Conservation (phyloP, 345 rosid genomes). For the Clarkia xantiana region DNA sequence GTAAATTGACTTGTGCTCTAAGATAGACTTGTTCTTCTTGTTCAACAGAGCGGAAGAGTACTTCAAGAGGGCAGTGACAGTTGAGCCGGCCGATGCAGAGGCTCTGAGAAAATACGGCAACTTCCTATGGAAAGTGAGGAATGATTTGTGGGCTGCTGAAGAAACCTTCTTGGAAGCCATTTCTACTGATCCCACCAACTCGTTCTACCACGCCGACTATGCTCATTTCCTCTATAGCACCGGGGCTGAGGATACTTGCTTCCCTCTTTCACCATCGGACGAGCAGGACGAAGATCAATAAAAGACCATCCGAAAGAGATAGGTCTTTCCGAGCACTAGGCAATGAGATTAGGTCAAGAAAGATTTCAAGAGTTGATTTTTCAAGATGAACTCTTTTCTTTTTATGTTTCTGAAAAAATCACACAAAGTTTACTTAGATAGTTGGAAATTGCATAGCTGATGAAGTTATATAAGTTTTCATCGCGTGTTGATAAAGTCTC, state of each 20-base stretch:
- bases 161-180: constrained; percentile 86
- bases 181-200: constrained; percentile 57
- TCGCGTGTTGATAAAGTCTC: no score
- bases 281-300: neutral
- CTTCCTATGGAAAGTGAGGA: constrained; percentile 68
- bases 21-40: neutral
- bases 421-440: no score
- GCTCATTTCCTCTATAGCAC: constrained; percentile 94
- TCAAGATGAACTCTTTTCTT: no score
- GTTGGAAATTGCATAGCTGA: no score
- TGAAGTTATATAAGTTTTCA: no score
- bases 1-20: no score
- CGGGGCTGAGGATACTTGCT: constrained; percentile 89
- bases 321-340: no score
- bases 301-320: neutral
- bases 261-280: constrained; percentile 27
- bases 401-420: no score
- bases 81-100: constrained; percentile 64
- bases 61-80: constrained; percentile 55
- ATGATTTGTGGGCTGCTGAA: constrained; percentile 86
- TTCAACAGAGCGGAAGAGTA: constrained; percentile 65
- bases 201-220: constrained; percentile 56
- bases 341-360: no score
- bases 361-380: no score
- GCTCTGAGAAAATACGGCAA: constrained; percentile 63